Base-by-base conservation (phyloP, 2,329 filamentous ascomycete species). In the Monosporascus sp. region DNA sequence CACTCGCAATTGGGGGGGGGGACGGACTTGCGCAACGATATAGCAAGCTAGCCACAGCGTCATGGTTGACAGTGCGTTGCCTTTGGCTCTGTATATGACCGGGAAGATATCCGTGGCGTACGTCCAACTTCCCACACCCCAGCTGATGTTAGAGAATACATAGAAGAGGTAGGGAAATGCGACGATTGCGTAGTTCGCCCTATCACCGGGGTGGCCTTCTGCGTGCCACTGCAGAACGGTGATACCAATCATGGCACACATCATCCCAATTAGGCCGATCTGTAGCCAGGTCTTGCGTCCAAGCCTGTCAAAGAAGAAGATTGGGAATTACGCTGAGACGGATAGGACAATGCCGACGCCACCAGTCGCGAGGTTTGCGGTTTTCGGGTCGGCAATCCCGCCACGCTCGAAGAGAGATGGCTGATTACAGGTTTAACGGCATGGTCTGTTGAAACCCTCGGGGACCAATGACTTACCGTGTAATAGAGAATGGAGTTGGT, bases 401-500 rank as follows among this genome's bases (percentile, higher is more conserved):
- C 57, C 55, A 17, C 60, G 59, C 36, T 58, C 55, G 38, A 64
- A 63, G 25, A 58, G 56, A 3, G 54, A 58, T 3, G 59, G 61
- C 46, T 60, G 31, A 52, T 14, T 4, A 49, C 5, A 47, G 8
- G 7, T 37, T 5, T 22, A 45, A n/a, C 25, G 17, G 18, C 7
- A 4, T 20, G 2, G 2, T 18, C 20, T 14, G 20, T 18, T n/a
- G 18, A 6, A 6, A 37, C 24, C 17, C 17, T 11, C 27, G 24
- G 41, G 8, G 45, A 18, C 7, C 17, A 47, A 20, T 46, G n/a
- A 41, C 55, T 50, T 46, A 58, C 58, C 0, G 65, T 63, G 20
- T 67, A 68, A 51, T 67, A 67, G 15, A 66, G 62, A 27, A 68
- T 66, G 1, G 62, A 61, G 46, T 67, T 68, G 15, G 62, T 67